Evolutionary conservation across 2,329 filamentous ascomycete species (phyloP).

Genomic region (Cryphonectria nitschkei): DNA sequence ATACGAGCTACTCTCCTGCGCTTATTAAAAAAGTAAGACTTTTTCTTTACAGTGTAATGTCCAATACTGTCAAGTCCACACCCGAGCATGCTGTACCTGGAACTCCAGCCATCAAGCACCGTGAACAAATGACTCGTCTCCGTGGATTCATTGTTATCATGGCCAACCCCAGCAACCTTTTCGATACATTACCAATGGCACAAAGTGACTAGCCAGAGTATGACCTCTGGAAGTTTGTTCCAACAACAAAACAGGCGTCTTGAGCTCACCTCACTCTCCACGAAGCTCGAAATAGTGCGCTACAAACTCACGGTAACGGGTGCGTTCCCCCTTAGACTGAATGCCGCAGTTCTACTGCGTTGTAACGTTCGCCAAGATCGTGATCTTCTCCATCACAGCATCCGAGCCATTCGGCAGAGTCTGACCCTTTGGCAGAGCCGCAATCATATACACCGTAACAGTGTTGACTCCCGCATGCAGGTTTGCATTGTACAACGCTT

Average conservation of each 20-base stretch:
- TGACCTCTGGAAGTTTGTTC: background rate
- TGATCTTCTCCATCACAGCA: conserved; percentile 78
- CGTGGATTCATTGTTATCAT: background rate
- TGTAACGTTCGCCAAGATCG: conserved; percentile 73
- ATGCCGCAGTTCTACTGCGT: conserved; percentile 41
- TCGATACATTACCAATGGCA: background rate
- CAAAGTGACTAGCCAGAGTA: background rate
- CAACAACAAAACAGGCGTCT: background rate
- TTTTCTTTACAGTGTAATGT: background rate
- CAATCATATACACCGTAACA: conserved; percentile 78
- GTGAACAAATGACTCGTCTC: background rate
- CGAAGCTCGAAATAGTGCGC: background rate
- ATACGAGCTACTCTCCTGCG: background rate
- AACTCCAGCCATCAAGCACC: background rate
- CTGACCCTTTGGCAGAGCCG: conserved; percentile 65
- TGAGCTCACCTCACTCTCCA: background rate
- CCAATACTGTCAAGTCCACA: background rate
- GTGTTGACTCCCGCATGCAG: conserved; percentile 75
- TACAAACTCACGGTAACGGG: background rate
- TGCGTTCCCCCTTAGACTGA: background rate
- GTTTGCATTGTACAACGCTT: conserved; percentile 75
- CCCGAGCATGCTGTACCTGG: background rate
- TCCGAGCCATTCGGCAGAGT: conserved; percentile 61
- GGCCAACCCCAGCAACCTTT: background rate
- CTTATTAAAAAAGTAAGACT: background rate